Conservation (phyloP, 2,329 filamentous ascomycete genomes). For the Colletotrichum acutatum region DNA sequence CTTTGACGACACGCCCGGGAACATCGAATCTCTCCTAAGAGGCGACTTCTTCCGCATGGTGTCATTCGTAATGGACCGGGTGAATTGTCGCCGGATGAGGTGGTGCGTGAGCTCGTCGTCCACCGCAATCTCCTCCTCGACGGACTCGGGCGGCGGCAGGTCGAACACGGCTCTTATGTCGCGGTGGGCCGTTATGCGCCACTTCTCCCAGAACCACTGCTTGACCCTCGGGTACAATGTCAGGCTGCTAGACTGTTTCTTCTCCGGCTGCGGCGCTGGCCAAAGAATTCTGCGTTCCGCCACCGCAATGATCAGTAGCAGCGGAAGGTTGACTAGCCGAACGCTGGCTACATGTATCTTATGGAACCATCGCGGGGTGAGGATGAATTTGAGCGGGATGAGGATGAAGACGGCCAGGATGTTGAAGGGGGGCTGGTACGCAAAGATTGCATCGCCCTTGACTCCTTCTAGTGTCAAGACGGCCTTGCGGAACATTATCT, state of each 20-base stretch:
- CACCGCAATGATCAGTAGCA: constrained; percentile 76
- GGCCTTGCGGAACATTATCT: constrained; percentile 84
- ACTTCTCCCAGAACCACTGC: constrained; percentile 73
- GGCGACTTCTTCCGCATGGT: constrained; percentile 44
- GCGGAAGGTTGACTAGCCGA: constrained; percentile 78
- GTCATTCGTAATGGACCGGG: constrained; percentile 56
- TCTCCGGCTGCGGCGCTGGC: constrained; percentile 45
- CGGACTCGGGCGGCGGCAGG: constrained; percentile 71
- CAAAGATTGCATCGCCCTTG: constrained; percentile 85
- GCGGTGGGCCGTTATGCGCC: constrained; percentile 75
- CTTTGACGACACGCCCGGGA: constrained; percentile 62
- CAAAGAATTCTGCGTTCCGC: constrained; percentile 78
- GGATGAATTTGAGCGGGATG: constrained; percentile 80
- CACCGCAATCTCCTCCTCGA: constrained; percentile 66
- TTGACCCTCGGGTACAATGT: constrained; percentile 41
- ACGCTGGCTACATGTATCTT: constrained; percentile 86
- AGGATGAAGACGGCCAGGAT: constrained; percentile 79
- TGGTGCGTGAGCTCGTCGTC: constrained; percentile 70
- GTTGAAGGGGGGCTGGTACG: constrained; percentile 86
- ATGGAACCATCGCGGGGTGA: constrained; percentile 88
- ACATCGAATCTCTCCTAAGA: constrained; percentile 67
- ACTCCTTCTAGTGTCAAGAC: constrained; percentile 88
- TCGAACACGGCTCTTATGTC: constrained; percentile 81
- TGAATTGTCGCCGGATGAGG: constrained; percentile 67
- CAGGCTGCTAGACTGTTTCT: constrained; percentile 36